Conservation (phyloP, 139 green algal genomes). For the Coelastrella sp. region DNA sequence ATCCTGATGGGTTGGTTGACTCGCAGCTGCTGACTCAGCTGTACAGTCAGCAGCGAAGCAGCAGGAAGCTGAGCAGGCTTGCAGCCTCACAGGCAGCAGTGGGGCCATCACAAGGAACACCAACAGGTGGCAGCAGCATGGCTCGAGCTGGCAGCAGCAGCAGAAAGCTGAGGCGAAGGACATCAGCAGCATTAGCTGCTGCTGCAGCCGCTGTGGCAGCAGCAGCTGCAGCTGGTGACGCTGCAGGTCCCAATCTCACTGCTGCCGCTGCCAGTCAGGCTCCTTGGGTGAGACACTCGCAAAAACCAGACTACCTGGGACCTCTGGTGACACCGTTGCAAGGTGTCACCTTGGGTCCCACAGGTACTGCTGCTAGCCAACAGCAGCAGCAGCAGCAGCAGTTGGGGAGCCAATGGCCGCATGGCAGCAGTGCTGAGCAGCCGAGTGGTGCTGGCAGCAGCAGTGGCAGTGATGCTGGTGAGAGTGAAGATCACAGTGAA, state of each 20-base stretch:
- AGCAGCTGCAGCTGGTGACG: not conserved
- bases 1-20: not conserved
- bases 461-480: not conserved
- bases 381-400: conserved; percentile 23
- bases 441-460: not conserved
- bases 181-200: conserved; percentile 1
- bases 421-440: conserved; percentile 5
- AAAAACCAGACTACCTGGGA: not conserved
- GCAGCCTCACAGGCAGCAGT: conserved; percentile 43
- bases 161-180: not conserved
- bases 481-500: conserved; percentile 35
- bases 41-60: conserved; percentile 28
- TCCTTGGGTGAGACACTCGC: not conserved
- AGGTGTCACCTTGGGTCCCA: not conserved
- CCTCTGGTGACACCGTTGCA: not conserved
- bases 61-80: not conserved
- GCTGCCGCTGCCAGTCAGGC: not conserved
- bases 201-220: conserved; percentile 18
- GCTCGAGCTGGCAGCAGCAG: not conserved
- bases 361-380: not conserved
- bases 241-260: not conserved
- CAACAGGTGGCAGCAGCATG: not conserved
- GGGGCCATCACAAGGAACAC: not conserved
- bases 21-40: conserved; percentile 18
- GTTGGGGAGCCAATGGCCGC: not conserved